Conservation (phyloP, 768 basidiomycete species). For the Phylloporus sp. region DNA sequence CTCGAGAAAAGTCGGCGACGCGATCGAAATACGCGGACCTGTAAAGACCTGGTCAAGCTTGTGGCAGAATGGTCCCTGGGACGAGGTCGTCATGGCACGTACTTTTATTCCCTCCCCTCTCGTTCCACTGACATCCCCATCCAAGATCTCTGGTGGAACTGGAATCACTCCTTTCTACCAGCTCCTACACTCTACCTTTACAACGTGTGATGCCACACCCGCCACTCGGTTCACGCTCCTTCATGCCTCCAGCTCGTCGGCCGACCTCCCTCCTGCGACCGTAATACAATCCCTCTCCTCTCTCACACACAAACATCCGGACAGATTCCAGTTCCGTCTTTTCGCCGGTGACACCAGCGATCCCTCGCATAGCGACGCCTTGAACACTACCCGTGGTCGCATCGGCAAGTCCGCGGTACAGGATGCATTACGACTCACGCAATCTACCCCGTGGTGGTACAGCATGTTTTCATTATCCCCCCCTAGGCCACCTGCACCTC, state of each 20-base stretch:
- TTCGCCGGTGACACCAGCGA: constrained; percentile 52
- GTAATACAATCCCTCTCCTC: constrained; percentile 50
- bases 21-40: constrained; percentile 73
- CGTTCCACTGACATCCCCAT: neutral
- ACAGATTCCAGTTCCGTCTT: constrained; percentile 50
- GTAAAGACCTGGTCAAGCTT: constrained; percentile 52
- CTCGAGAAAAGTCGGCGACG: constrained; percentile 59
- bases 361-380: constrained; percentile 11
- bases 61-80: constrained; percentile 57
- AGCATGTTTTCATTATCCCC: constrained; percentile 15
- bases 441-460: constrained; percentile 29
- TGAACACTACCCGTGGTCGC: constrained; percentile 43
- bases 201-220: constrained; percentile 17
- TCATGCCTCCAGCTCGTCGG: constrained; percentile 58
- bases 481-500: constrained; percentile 7
- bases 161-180: constrained; percentile 86
- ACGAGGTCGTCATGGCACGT: constrained; percentile 72
- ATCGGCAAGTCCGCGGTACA: constrained; percentile 50
- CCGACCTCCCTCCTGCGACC: constrained; percentile 63
- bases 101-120: neutral
- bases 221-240: constrained; percentile 64
- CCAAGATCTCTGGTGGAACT: constrained; percentile 83
- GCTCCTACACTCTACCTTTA: constrained; percentile 55
- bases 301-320: constrained; percentile 48
- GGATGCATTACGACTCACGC: constrained; percentile 33